phyloP scores from a whole-genome alignment of 257 asterid genomes.

The Dorcoceras hygrometricum region DNA sequence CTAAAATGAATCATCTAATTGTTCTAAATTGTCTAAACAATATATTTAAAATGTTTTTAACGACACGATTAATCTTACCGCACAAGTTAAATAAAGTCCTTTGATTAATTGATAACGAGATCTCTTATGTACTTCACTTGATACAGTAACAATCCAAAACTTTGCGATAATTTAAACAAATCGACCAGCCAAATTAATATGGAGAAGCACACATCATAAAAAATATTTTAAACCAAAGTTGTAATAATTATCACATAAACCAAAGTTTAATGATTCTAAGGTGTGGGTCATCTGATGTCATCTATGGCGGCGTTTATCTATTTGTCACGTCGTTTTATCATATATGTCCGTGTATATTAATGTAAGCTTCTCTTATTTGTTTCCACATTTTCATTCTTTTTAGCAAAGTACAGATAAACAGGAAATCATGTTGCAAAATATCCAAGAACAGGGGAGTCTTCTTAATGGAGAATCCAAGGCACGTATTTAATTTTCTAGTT shows the following conservation, averaged over 20 bases:
- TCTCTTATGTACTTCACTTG: no score
- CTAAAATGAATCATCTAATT: no score
- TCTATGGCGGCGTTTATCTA: slow-evolving; percentile 29
- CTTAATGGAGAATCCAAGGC: slow-evolving; percentile 41
- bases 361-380: slow-evolving; percentile 4
- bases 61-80: no score
- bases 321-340: slow-evolving; percentile 21
- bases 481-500: neutral
- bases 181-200: slow-evolving; percentile 15
- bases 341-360: neutral
- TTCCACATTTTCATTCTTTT: neutral
- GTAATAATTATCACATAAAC: slow-evolving; percentile 10
- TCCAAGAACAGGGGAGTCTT: slow-evolving; percentile 27
- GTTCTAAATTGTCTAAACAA: no score
- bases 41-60: no score
- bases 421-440: slow-evolving; percentile 45
- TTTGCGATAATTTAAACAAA: slow-evolving; percentile 1
- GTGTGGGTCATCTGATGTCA: slow-evolving; percentile 33
- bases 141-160: slow-evolving; percentile 13
- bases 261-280: slow-evolving; percentile 7
- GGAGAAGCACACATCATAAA: slow-evolving; percentile 12
- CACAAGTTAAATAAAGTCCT: no score
- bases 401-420: neutral
- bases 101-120: no score
- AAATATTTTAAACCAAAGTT: neutral